These are phyloP conservation scores for Alternaria sp. DNA, from an alignment of 2,329 filamentous ascomycete genomes.

Conservation along the genomic window DNA sequence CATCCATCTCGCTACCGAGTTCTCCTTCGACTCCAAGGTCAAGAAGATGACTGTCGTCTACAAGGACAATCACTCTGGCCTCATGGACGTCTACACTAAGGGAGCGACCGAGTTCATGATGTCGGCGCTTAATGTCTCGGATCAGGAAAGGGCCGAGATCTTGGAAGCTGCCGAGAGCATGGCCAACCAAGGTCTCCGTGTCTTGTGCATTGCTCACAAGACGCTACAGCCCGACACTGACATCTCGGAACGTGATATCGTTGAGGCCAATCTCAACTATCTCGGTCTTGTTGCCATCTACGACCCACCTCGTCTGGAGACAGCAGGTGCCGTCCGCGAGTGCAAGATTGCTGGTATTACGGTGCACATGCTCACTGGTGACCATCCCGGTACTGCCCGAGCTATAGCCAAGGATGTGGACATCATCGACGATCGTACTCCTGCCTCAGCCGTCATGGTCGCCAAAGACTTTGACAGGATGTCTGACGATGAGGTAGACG, in stretches of 20 bases:
- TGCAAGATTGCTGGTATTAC: conserved; percentile 57
- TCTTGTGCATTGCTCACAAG: conserved; percentile 49
- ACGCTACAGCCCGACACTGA: conserved; percentile 33
- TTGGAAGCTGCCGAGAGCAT: conserved; percentile 34
- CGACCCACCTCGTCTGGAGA: conserved; percentile 83
- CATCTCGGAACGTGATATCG: conserved; percentile 59
- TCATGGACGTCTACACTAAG: conserved; percentile 48
- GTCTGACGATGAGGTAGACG: conserved; percentile 52
- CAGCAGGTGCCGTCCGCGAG: conserved; percentile 61
- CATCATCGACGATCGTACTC: conserved; percentile 44
- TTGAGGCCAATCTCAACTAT: conserved; percentile 74
- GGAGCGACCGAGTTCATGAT: conserved; percentile 49
- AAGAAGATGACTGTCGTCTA: conserved; percentile 52
- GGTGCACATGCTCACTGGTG: conserved; percentile 58
- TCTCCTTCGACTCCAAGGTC: conserved; percentile 50
- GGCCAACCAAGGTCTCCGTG: conserved; percentile 48
- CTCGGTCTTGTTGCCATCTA: conserved; percentile 86
- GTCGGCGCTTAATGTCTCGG: conserved; percentile 38
- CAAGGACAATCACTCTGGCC: conserved; percentile 35
- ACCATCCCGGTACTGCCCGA: conserved; percentile 54
- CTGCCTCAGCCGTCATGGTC: conserved; percentile 48
- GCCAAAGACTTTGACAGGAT: conserved; percentile 55
- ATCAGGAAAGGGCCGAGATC: conserved; percentile 31
- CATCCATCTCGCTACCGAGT: conserved; percentile 45
- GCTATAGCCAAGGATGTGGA: conserved; percentile 57